Conservation (phyloP, 768 basidiomycete species). For the Trametes cingulata region DNA sequence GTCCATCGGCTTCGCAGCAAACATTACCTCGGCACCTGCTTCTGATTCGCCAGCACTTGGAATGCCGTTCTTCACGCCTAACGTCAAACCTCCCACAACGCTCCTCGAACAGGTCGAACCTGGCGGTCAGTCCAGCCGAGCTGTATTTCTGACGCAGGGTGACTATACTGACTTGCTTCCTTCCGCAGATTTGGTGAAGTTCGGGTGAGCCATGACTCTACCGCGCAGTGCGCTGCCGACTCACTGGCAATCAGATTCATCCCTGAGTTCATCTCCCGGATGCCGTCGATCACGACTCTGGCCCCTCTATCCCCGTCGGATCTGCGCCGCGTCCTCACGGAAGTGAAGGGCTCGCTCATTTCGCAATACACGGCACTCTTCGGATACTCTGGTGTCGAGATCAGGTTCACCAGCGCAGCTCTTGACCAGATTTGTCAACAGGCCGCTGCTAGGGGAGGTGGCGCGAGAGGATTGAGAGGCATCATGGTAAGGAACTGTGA, state of each 20-base stretch:
- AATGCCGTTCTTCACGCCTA: conserved; percentile 79
- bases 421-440: conserved; percentile 79
- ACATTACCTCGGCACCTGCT: conserved; percentile 40
- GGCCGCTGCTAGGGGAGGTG: conserved; percentile 81
- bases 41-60: conserved; percentile 37
- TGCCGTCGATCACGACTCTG: conserved; percentile 90
- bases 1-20: conserved; percentile 88
- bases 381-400: conserved; percentile 79
- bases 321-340: conserved; percentile 86
- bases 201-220: conserved; percentile 51
- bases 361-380: conserved; percentile 89
- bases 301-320: conserved; percentile 77
- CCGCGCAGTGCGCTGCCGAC: not conserved
- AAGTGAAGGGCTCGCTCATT: conserved; percentile 88
- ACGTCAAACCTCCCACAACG: conserved; percentile 54
- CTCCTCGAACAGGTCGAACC: conserved; percentile 74
- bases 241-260: conserved; percentile 62
- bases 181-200: conserved; percentile 73
- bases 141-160: no score
- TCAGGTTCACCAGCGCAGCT: conserved; percentile 82
- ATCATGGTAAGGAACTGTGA: conserved; percentile 75
- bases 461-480: conserved; percentile 85
- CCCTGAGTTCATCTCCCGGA: conserved; percentile 90
- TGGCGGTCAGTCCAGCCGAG: no score
- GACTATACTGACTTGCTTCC: no score